Conservation (phyloP, 495 filamentous ascomycete genomes). For the Hyaloscypha hepaticicola region DNA sequence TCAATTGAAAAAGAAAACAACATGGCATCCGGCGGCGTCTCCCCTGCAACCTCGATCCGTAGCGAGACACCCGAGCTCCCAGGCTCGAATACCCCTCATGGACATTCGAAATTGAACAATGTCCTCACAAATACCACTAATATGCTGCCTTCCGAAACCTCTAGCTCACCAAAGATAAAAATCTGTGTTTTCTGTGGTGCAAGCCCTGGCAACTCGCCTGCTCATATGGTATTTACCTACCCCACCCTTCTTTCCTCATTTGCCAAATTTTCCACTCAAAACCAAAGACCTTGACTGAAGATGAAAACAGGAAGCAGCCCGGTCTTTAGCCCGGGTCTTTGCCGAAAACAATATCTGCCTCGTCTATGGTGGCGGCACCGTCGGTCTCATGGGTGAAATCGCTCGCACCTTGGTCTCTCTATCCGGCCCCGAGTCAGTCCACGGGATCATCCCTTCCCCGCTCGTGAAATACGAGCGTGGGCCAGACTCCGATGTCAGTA, state of each 20-base stretch:
- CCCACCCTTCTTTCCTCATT: slow-evolving; percentile 15
- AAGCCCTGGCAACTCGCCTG: slow-evolving; percentile 64
- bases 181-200: slow-evolving; percentile 84
- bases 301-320: slow-evolving; percentile 64
- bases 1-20: slow-evolving; percentile 15
- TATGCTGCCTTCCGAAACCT: slow-evolving; percentile 34
- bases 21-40: slow-evolving; percentile 45
- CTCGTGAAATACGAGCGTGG: slow-evolving; percentile 79
- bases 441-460: slow-evolving; percentile 87
- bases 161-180: slow-evolving; percentile 41
- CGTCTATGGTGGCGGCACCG: slow-evolving; percentile 93
- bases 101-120: slow-evolving; percentile 11
- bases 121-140: slow-evolving; percentile 13
- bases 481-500: slow-evolving; percentile 10
- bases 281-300: neutral
- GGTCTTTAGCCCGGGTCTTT: slow-evolving; percentile 71
- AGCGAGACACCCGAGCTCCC: slow-evolving; percentile 31
- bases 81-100: slow-evolving; percentile 23
- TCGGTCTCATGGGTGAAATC: slow-evolving; percentile 92
- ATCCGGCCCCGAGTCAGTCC: slow-evolving; percentile 77
- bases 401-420: slow-evolving; percentile 84
- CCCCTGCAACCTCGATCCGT: slow-evolving; percentile 33
- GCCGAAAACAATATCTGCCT: slow-evolving; percentile 72
- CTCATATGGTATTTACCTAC: slow-evolving; percentile 22
- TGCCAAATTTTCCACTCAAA: neutral